Percentiles rank a stretch among this genome's conserved stretches.
Conservation (phyloP, 2,329 filamentous ascomycete species). For the Colletotrichum theobromicola region DNA sequence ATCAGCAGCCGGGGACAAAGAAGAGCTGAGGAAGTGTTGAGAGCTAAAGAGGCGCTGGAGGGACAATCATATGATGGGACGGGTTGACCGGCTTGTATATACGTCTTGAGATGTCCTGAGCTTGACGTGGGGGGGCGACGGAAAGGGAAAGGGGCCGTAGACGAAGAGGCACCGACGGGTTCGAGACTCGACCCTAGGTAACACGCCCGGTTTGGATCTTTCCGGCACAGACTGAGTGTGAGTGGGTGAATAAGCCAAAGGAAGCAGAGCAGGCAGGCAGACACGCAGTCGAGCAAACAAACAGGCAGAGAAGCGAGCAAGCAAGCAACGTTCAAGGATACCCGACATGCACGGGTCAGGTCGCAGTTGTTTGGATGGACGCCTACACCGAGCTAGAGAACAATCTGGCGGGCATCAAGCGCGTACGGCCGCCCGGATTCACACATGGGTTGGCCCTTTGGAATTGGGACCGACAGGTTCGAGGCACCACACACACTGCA, state of each 20-base stretch:
- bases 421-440: neutral
- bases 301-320: neutral
- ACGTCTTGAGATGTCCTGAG: neutral
- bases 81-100: neutral
- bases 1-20: conserved; percentile 15
- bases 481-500: neutral
- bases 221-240: conserved; percentile 1
- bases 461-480: neutral
- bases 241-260: neutral
- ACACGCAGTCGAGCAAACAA: too few relatives aligned
- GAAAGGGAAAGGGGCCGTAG: conserved; percentile 9
- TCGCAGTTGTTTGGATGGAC: neutral
- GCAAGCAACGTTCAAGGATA: neutral
- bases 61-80: neutral
- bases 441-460: neutral
- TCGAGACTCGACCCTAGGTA: conserved; percentile 4
- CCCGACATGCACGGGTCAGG: neutral
- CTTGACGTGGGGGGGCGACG: neutral
- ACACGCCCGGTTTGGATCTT: neutral
- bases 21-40: neutral
- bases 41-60: neutral
- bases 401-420: neutral
- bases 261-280: neutral
- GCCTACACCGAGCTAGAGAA: neutral
- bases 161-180: conserved; percentile 3